phyloP scores from a whole-genome alignment of 352 stramenopile genomes.

The Phytophthora pluvialis region DNA sequence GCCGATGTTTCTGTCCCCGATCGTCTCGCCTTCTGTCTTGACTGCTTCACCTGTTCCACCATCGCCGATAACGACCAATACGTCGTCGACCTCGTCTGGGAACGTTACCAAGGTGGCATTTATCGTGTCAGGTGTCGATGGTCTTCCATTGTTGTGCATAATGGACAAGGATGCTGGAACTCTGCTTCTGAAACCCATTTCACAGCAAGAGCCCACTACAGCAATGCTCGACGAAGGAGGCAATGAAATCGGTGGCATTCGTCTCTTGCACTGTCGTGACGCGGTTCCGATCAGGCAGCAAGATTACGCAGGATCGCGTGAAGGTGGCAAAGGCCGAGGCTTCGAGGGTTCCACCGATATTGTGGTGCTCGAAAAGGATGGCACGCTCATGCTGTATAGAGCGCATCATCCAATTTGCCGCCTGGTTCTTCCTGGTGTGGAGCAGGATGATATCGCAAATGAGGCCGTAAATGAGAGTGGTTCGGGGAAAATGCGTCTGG shows the following conservation, averaged over 20 bases:
- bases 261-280: constrained; percentile 46
- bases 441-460: not conserved
- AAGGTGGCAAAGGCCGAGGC: not conserved
- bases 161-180: constrained; percentile 46
- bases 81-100: constrained; percentile 6
- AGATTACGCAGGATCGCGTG: not conserved
- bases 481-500: constrained; percentile 14
- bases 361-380: constrained; percentile 44
- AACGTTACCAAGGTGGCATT: constrained; percentile 37
- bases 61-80: constrained; percentile 14
- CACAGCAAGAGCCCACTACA: constrained; percentile 14
- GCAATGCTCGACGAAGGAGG: constrained; percentile 8
- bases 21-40: constrained; percentile 15
- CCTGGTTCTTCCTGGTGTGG: constrained; percentile 26
- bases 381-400: constrained; percentile 42
- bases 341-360: constrained; percentile 38
- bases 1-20: constrained; percentile 31
- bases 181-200: constrained; percentile 45
- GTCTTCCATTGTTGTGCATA: constrained; percentile 47
- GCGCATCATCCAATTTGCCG: constrained; percentile 41
- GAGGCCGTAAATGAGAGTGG: constrained; percentile 1
- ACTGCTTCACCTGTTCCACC: constrained; percentile 18
- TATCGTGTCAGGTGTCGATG: constrained; percentile 39
- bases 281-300: constrained; percentile 42
- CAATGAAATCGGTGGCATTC: constrained; percentile 14